A percentile compares a stretch with the other conserved stretches of the same genome.
Conservation (phyloP, 495 filamentous ascomycete genomes). For the Penicillium crystallinum region DNA sequence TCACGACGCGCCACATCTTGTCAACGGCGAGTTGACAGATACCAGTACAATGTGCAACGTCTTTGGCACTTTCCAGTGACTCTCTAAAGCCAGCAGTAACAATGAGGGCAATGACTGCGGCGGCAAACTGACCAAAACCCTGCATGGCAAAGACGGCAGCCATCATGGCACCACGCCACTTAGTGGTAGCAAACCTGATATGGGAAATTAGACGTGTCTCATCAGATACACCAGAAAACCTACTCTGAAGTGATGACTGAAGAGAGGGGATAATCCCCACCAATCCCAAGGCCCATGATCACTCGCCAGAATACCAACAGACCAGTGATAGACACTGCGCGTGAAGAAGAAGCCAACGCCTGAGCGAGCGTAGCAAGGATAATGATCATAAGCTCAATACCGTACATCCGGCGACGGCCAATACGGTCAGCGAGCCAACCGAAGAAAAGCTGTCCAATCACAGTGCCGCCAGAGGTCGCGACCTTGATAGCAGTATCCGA, state of each 20-base stretch:
- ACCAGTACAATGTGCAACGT: constrained; percentile 51
- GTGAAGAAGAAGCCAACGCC: constrained; percentile 61
- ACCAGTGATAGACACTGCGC: constrained; percentile 65
- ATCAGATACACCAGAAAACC: constrained; percentile 16
- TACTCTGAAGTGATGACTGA: constrained; percentile 80
- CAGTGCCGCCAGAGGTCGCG: constrained; percentile 79
- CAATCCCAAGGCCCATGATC: constrained; percentile 77
- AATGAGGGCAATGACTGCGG: constrained; percentile 66
- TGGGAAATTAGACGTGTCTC: constrained; percentile 2
- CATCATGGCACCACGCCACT: constrained; percentile 87
- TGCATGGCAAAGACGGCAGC: constrained; percentile 82
- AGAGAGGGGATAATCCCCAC: constrained; percentile 81
- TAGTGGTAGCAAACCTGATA: constrained; percentile 68
- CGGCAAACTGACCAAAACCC: constrained; percentile 69
- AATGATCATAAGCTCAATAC: constrained; percentile 81
- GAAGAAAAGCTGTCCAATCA: constrained; percentile 79
- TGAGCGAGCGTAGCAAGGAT: constrained; percentile 81
- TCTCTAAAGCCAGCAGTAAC: constrained; percentile 67
- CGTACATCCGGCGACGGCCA: constrained; percentile 82
- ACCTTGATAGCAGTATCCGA: constrained; percentile 85
- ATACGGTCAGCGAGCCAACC: constrained; percentile 75
- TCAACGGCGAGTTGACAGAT: constrained; percentile 66
- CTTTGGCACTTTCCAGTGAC: constrained; percentile 50
- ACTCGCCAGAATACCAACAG: constrained; percentile 87
- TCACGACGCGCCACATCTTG: constrained; percentile 79